Evolutionary conservation across 345 rosid genomes (phyloP), one percentile per base, ranked within the genome.

Genomic region (Moringa oleifera): DNA sequence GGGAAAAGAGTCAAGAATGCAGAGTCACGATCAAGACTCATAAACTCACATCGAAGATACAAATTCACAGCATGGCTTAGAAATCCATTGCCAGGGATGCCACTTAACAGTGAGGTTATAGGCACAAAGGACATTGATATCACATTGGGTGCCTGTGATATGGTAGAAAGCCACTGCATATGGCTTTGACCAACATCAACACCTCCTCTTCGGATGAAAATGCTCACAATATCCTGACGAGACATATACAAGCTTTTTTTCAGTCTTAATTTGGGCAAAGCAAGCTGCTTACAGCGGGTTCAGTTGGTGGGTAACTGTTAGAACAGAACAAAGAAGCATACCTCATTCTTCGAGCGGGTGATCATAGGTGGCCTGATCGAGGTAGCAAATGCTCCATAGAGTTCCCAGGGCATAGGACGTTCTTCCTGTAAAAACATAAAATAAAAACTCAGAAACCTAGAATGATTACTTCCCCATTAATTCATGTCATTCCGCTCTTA

Each of bases 41-140:
- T 58, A 46, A 9, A 73, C 99, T 64, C 74, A 94, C 97, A 90
- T 62, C 99, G 82, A 64, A 94, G 90, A 77, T 90, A 94, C 56
- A 94, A 79, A 78, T 93, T 93, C 59, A 93, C 75, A 0, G 98
- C 97, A 78, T 93, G 98, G 66, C 73, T 78, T 63, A 93, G 67
- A 73, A 93, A 84, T 53, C 98, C 99, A 57, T 73, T 90, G 79
- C 99, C 99, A 7, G 73, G 92, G 28, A 84, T 80, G 64, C 97
- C 96, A 51, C 70, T 64, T 71, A 94, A 72, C 62, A 94, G 92
- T 16, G 95, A 79, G 74, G 97, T 94, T 69, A 94, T 86, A 20
- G 99, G 95, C 74, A 94, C 96, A 52, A 90, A 80, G 58, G 90
- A 78, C 99, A 94, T 92, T 18, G 97, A 90, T 71, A 88, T 90